phyloP scores from a whole-genome alignment of 352 stramenopile species.

The Phytophthora brassicae region DNA sequence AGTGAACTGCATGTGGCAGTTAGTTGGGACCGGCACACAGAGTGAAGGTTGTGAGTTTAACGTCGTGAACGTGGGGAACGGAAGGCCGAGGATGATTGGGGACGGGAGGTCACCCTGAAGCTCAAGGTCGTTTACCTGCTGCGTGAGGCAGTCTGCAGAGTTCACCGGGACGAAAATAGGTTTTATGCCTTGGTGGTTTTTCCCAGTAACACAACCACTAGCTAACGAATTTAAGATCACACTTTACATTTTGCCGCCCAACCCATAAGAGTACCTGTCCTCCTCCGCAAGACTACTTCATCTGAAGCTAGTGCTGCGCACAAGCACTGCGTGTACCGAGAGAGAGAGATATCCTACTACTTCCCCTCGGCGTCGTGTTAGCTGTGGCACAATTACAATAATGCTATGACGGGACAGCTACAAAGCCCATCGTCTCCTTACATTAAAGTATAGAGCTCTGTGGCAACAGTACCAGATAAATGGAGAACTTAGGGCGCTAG shows the following conservation, averaged over 20 bases:
- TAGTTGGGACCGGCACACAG: not conserved
- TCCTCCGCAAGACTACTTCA: not conserved
- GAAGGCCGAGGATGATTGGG: not conserved
- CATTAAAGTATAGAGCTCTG: too few species aligned
- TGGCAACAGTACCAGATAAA: too few species aligned
- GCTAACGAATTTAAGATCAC: not conserved
- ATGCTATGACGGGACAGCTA: too few species aligned
- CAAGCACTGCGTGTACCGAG: too few species aligned
- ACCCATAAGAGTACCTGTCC: not conserved
- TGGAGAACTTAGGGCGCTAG: too few species aligned
- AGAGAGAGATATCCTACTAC: too few species aligned
- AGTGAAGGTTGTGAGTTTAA: not conserved
- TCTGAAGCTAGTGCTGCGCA: too few species aligned
- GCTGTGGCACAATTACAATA: too few species aligned
- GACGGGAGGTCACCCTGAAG: not conserved
- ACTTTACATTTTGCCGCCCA: not conserved
- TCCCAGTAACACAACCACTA: not conserved
- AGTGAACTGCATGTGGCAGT: not conserved
- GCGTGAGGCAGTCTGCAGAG: not conserved
- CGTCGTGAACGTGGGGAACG: not conserved
- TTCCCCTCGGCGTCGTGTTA: too few species aligned
- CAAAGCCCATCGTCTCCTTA: too few species aligned
- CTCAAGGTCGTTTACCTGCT: not conserved
- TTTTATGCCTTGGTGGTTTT: not conserved
- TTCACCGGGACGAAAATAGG: not conserved